Conservation (phyloP, 371 early-diverging fungal genomes). For the Caulochytrium protostelioides region DNA sequence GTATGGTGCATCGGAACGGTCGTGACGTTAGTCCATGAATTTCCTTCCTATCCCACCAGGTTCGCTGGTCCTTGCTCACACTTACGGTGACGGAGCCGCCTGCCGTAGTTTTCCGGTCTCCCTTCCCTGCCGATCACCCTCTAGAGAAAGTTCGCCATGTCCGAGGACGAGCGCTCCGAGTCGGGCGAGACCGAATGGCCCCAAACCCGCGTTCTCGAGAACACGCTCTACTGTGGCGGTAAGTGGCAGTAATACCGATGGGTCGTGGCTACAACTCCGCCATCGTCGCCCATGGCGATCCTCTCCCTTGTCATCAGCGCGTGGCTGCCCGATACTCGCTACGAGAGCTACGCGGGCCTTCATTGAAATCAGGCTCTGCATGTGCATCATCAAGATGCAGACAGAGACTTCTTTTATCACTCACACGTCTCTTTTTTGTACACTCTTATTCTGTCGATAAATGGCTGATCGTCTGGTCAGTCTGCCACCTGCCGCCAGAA, state of each 20-base stretch:
- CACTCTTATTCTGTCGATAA: background rate
- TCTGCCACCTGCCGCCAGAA: constrained; percentile 17
- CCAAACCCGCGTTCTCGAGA: constrained; percentile 5
- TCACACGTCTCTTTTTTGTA: background rate
- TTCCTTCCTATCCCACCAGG: too few relatives aligned
- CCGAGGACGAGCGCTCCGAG: too few relatives aligned
- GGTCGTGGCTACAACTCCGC: background rate
- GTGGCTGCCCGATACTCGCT: background rate
- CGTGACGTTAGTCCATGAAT: too few relatives aligned
- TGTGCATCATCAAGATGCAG: background rate
- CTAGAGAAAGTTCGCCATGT: too few relatives aligned
- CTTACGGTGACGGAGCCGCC: too few relatives aligned
- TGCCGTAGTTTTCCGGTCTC: too few relatives aligned
- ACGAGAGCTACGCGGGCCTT: constrained; percentile 12
- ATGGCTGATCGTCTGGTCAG: constrained; percentile 1
- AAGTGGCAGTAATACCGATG: background rate
- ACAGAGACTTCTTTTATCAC: background rate
- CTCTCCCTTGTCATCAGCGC: background rate
- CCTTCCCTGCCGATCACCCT: too few relatives aligned
- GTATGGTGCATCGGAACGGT: too few relatives aligned
- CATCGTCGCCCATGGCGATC: background rate
- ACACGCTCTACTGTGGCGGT: constrained; percentile 10
- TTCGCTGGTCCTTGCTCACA: too few relatives aligned
- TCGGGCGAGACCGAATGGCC: too few relatives aligned
- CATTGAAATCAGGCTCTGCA: constrained; percentile 8